A percentile compares a stretch with the other conserved stretches of the same genome.
These are phyloP conservation scores for Physaria fendleri DNA, from an alignment of 345 rosid species.

Conservation along the genomic window DNA sequence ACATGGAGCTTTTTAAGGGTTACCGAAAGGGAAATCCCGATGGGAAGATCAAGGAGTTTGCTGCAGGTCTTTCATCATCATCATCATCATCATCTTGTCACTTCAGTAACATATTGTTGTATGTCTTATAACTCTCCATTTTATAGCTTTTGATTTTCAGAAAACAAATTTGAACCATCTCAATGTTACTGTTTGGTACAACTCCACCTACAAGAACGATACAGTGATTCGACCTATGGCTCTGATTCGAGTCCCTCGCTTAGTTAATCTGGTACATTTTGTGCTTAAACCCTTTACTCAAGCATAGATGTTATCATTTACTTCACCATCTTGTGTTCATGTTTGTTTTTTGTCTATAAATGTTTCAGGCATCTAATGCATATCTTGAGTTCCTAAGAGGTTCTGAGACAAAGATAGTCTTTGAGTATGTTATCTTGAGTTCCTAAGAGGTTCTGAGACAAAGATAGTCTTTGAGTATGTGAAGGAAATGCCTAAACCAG, in stretches of 20 bases:
- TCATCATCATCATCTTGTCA: conserved; percentile 1
- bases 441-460: conserved; percentile 47
- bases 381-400: conserved; percentile 61
- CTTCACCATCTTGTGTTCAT: neutral
- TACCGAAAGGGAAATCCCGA: conserved; percentile 59
- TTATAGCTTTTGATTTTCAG: conserved; percentile 82
- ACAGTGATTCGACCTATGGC: conserved; percentile 22
- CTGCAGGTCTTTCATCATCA: conserved; percentile 48
- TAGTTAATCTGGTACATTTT: conserved; percentile 65
- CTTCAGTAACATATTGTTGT: neutral
- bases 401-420: conserved; percentile 43
- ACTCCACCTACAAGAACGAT: conserved; percentile 55
- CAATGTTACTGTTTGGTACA: conserved; percentile 80
- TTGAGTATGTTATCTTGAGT: conserved; percentile 67
- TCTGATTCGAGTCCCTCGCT: conserved; percentile 62
- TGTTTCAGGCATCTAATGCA: conserved; percentile 75
- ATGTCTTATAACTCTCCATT: neutral
- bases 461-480: conserved; percentile 59
- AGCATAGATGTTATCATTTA: neutral
- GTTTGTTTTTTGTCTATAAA: neutral
- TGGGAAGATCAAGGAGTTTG: conserved; percentile 61
- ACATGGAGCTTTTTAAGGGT: conserved; percentile 57
- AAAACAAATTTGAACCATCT: conserved; percentile 49
- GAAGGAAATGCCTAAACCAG: conserved; percentile 77
- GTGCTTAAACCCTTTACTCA: neutral